These are phyloP conservation scores for Fagopyrum homotropicum DNA, from an alignment of 148 eudicot species.

Conservation along the genomic window DNA sequence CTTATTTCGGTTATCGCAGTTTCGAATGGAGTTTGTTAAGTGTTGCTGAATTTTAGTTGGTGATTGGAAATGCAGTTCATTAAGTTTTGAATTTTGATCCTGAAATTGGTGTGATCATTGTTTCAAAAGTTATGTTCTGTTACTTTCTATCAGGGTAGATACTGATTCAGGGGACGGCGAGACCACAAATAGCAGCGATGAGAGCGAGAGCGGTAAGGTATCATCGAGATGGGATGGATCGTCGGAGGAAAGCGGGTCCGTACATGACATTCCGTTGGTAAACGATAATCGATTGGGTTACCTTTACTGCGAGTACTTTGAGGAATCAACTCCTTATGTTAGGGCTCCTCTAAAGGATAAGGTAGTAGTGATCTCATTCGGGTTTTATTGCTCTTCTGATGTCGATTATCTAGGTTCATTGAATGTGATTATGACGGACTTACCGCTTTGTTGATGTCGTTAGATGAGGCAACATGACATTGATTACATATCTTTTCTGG, in stretches of 20 bases:
- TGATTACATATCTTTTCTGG: neutral
- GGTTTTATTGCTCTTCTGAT: neutral
- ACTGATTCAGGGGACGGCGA: conserved; percentile 53
- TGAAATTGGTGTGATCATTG: neutral
- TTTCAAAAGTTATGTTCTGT: neutral
- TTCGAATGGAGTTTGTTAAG: no score
- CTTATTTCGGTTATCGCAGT: no score
- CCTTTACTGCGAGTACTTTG: conserved; percentile 79
- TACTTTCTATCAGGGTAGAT: conserved; percentile 4
- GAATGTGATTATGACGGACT: neutral
- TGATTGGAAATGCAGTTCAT: no score
- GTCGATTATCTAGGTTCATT: neutral
- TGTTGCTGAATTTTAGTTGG: no score
- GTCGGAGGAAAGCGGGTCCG: conserved; percentile 57
- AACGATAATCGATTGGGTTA: conserved; percentile 70
- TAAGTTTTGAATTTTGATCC: neutral
- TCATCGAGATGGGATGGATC: conserved; percentile 89
- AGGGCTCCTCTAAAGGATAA: conserved; percentile 95
- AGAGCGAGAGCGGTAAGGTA: conserved; percentile 79
- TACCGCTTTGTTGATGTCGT: neutral
- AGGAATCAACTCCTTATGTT: conserved; percentile 78
- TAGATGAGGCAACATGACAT: no score
- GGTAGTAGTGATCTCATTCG: conserved; percentile 30
- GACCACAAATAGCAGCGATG: conserved; percentile 83
- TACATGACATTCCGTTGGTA: conserved; percentile 49